Base-by-base conservation (phyloP, 2,329 filamentous ascomycete species). In the Fusarium sp. region DNA sequence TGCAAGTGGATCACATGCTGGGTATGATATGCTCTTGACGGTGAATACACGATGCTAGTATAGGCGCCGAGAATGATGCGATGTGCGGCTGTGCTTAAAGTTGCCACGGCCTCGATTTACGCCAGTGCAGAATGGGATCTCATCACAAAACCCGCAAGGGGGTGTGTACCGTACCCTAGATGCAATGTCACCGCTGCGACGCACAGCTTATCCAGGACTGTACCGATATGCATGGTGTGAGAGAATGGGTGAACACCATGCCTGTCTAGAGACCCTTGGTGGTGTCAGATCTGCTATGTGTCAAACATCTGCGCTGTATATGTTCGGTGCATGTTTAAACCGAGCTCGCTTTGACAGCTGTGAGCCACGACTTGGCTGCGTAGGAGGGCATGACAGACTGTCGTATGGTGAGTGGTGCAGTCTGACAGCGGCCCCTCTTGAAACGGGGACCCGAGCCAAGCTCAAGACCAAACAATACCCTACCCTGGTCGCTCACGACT, bases 1-100 rank as follows among this genome's bases (percentile, higher is more conserved):
- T 66, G 62, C 70, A 62, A 65, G 71, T 76, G 73, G 71, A 73
- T 77, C 73, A 76, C 73, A 78, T 74, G 74, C 54, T 66, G 63
- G 63, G 60, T 67, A 60, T 59, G 60, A 18, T 32, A 36, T 55
- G 38, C 50, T 56, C 58, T 52, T 57, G 34, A 32, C 42, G 56
- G 71, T 50, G 59, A 48, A 48, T 72, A 61, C 61, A 48, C 36
- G 47, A 62, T 64, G 58, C n/a, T 52, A 50, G 47, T 50, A 65
- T 55, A 34, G 41, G 34, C 45, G 55, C 56, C 60, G 41, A n/a
- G 26, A 54, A 52, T 41, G 51, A 60, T 64, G 42, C 44, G 24
- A 68, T 60, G 42, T 63, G 28, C 55, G 52, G 57, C 36, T 56
- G 42, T 52, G 44, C 39, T 38, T 28, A 59, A 51, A 48, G 58